phyloP scores from a whole-genome alignment of 108 stramenopile genomes.

The Skeletonema menzelii region DNA sequence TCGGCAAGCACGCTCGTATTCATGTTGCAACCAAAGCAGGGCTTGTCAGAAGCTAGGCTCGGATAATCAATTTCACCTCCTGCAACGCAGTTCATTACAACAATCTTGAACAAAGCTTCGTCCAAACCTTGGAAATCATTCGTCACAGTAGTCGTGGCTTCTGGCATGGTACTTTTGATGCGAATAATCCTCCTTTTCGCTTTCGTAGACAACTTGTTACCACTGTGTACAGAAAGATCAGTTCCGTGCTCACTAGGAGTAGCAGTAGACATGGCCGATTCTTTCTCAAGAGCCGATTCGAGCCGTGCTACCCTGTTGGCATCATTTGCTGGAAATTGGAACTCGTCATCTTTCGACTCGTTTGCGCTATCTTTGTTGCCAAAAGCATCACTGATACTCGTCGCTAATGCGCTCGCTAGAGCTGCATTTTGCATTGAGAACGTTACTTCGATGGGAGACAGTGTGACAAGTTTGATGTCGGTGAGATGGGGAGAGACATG shows the following conservation, averaged over 20 bases:
- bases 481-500: slow-evolving; percentile 30
- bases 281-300: slow-evolving; percentile 56
- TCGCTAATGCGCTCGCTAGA: slow-evolving; percentile 65
- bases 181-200: slow-evolving; percentile 22
- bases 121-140: slow-evolving; percentile 89
- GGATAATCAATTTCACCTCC: slow-evolving; percentile 46
- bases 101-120: slow-evolving; percentile 76
- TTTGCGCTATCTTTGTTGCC: not conserved
- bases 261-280: slow-evolving; percentile 1
- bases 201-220: slow-evolving; percentile 12
- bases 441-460: slow-evolving; percentile 61
- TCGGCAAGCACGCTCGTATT: slow-evolving; percentile 68
- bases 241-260: slow-evolving; percentile 7
- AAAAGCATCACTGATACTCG: slow-evolving; percentile 62
- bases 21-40: slow-evolving; percentile 39
- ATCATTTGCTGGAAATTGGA: slow-evolving; percentile 54
- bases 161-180: slow-evolving; percentile 66
- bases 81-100: slow-evolving; percentile 58
- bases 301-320: slow-evolving; percentile 58
- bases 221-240: slow-evolving; percentile 25
- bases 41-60: slow-evolving; percentile 21
- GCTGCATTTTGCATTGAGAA: slow-evolving; percentile 86
- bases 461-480: slow-evolving; percentile 67
- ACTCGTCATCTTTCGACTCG: slow-evolving; percentile 4
- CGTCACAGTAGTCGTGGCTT: slow-evolving; percentile 63